Percentiles rank a stretch among this genome's conserved stretches.
Conservation (phyloP, 208 protist species). For the Crithidia bombi region DNA sequence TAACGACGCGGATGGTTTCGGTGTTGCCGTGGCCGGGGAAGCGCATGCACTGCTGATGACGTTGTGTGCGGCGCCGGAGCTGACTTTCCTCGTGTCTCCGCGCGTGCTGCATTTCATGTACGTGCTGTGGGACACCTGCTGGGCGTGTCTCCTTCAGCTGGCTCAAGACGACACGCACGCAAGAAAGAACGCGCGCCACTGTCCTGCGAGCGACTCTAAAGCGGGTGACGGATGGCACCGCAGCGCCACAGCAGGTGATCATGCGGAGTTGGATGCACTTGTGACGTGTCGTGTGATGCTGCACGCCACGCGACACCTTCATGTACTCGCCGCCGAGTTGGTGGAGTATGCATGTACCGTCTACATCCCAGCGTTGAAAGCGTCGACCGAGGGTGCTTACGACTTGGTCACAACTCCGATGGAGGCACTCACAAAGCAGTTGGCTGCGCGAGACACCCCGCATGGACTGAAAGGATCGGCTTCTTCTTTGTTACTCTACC, state of each 20-base stretch:
- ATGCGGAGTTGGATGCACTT: conserved; percentile 19
- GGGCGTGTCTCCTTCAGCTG: not conserved
- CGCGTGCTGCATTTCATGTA: not conserved
- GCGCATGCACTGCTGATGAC: conserved; percentile 1
- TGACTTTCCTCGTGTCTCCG: conserved; percentile 8
- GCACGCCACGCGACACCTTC: not conserved
- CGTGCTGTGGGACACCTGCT: not conserved
- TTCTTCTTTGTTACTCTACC: not conserved
- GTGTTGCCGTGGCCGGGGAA: not conserved
- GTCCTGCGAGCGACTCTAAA: not conserved
- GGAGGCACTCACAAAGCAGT: conserved; percentile 18
- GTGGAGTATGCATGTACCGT: conserved; percentile 20
- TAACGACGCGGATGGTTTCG: not conserved
- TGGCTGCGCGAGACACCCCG: not conserved
- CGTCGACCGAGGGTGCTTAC: not conserved
- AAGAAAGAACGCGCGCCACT: not conserved
- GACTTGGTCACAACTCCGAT: conserved; percentile 13
- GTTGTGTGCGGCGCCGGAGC: not conserved
- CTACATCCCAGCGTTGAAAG: conserved; percentile 13
- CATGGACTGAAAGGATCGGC: not conserved
- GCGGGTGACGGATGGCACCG: no score
- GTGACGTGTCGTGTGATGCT: conserved; percentile 21
- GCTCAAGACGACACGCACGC: not conserved
- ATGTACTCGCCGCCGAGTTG: conserved; percentile 20
- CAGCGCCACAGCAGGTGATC: not conserved